Conservation (phyloP, 2,329 filamentous ascomycete genomes). For the Trichoderma sp. region DNA sequence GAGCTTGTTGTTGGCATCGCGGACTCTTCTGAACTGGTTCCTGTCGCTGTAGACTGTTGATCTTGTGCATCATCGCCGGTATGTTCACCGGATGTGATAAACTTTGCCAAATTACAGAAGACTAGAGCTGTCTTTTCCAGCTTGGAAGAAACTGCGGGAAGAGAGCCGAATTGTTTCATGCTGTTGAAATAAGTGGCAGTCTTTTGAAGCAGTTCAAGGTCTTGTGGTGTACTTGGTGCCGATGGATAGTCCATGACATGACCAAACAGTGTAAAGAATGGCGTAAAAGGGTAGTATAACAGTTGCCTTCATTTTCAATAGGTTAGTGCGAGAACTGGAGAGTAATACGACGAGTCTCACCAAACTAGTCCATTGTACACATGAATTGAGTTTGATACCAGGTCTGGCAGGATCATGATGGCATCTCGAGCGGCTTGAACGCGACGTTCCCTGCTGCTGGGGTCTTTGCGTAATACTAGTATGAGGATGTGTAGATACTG, state of each 20-base stretch:
- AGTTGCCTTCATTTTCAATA: neutral
- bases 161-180: neutral
- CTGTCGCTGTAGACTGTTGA: neutral
- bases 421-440: slow-evolving; percentile 7
- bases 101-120: neutral
- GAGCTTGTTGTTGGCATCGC: neutral
- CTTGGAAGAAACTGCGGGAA: neutral
- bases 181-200: slow-evolving; percentile 11
- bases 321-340: neutral
- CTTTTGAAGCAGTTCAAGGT: neutral
- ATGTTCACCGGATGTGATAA: neutral
- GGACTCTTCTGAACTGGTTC: neutral
- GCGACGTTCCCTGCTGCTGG: neutral
- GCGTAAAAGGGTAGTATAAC: slow-evolving; percentile 15
- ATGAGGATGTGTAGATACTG: slow-evolving; percentile 13
- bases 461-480: neutral
- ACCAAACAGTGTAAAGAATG: slow-evolving; percentile 10
- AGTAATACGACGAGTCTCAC: neutral
- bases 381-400: slow-evolving; percentile 9
- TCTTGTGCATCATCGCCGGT: neutral
- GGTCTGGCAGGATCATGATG: neutral
- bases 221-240: neutral
- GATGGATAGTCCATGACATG: neutral
- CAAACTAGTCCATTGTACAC: slow-evolving; percentile 19
- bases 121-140: neutral